Base-by-base conservation (phyloP, 1,139 yeast genomes). In the Nakaseomyces bracarensis region DNA sequence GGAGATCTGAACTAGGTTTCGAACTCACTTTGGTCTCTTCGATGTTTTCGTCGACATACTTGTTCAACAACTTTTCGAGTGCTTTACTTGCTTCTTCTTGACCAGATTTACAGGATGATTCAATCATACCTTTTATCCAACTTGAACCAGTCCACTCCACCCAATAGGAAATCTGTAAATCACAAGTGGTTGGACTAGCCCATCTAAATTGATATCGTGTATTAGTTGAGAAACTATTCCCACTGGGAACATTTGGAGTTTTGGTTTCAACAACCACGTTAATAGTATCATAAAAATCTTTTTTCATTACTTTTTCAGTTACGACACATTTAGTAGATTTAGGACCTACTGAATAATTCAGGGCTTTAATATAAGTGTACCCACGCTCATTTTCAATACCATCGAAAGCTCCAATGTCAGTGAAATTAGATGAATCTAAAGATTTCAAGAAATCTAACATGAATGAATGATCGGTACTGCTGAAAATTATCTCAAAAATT, bases 231-330 rank as follows among this genome's bases (percentile, higher is more conserved):
- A 89, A 89, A 1, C 84, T 70, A 48, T 73, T 73, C 4, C 98
- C 98, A 49, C 87, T 81, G 1, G 98, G 98, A 19, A 89, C 96
- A 61, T 89, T 96, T 0, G 97, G 98, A 0, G 96, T 85, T 18
- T 71, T 70, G 0, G 95, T 82, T 1, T 74, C 63, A 49, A 81
- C 84, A 18, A 79, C 72, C 6, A 83, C 79, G 31, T 75, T 67
- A 38, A 81, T 73, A 45, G 64, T 67, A 20, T 69, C 66, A 3
- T 74, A 71, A 38, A 75, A 67, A 52, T 83, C 83, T 47, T 80
- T 77, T 40, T 30, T 16, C 18, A 79, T 73, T 31, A 83, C 64
- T 2, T 72, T 71, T 52, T 93, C 98, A 1, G 75, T 75, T 33
- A 84, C 80, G 15, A 74, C 57, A 65, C 98, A 91, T 48, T 74